Conservation (phyloP, 495 filamentous ascomycete species). For the Venustampulla echinocandica region DNA sequence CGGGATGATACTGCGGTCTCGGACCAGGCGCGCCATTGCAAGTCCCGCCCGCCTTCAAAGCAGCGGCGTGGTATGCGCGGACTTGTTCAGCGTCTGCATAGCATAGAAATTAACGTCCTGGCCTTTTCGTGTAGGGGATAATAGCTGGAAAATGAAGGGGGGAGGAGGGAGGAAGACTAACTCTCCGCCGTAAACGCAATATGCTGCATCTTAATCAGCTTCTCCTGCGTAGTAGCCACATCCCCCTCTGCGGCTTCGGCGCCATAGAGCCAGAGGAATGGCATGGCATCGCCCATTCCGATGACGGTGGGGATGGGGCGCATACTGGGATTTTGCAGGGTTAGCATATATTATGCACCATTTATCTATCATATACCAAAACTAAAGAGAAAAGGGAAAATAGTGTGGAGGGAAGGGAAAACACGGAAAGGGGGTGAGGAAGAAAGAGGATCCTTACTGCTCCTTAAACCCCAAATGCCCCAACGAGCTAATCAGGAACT, state of each 20-base stretch:
- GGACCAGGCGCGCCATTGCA: constrained; percentile 40
- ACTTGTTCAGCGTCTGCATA: constrained; percentile 9
- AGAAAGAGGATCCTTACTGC: too few relatives aligned
- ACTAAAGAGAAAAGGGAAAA: too few relatives aligned
- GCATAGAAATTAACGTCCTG: background rate
- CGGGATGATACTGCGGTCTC: constrained; percentile 31
- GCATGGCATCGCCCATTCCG: constrained; percentile 1
- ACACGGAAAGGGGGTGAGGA: too few relatives aligned
- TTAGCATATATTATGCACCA: too few relatives aligned
- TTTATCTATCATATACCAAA: too few relatives aligned
- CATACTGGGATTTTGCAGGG: too few relatives aligned
- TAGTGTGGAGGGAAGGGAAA: too few relatives aligned
- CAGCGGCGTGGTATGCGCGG: constrained; percentile 30
- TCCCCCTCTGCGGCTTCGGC: background rate
- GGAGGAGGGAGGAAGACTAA: background rate
- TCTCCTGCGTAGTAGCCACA: background rate
- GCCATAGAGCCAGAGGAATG: background rate
- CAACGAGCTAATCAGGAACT: constrained; percentile 8
- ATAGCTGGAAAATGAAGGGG: too few relatives aligned
- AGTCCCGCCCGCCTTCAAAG: constrained; percentile 35
- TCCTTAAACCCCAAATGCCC: constrained; percentile 7
- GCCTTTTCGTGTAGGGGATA: background rate
- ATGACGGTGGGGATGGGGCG: constrained; percentile 3
- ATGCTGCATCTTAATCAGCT: background rate
- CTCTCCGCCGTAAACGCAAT: constrained; percentile 8